Base-by-base conservation (phyloP, 2,329 filamentous ascomycete genomes). In the Metarhizium album region DNA sequence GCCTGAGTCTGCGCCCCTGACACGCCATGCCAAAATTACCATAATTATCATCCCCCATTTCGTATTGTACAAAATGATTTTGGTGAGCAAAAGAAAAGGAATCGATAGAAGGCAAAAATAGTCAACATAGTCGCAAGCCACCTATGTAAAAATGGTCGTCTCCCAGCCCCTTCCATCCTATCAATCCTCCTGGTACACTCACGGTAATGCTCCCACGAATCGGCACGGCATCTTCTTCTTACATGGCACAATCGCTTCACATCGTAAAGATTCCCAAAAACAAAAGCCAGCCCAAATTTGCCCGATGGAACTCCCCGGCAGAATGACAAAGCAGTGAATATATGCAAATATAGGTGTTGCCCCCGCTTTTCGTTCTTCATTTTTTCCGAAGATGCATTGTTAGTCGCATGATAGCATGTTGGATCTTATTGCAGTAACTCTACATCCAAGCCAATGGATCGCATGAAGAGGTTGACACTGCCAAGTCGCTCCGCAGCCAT, bases 381-480 rank as follows among this genome's bases (percentile, higher is more conserved):
- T 38, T 42, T 45, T n/a, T n/a, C n/a, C n/a, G 37, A 45, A 55
- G 37, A 51, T 48, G 45, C 48, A 45, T 49, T 40, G 42, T 51
- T 51, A 45, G 49, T 53, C 6, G 18, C 3, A n/a, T 20, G 31
- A 31, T 48, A 24, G 27, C 14, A 23, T 23, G 37, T 45, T 48
- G 40, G 52, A 23, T 20, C 56, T 61, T 63, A 71, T 60, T 70
- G 67, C 54, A 82, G 68, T 48, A 84, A 70, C 60, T 96, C 93
- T 47, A 98, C 93, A 72, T 98, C 93, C 64, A 98, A 77, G n/a
- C 93, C 93, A 68, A 98, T 96, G 51, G 91, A 93, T 62, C 90
- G 86, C 90, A 98, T 96, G 68, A 98, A 98, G 51, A 98, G 73
- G 66, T 98, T 98, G 58, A 98, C 93, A 63, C 95, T 95, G 52